Base-by-base conservation (phyloP, 495 filamentous ascomycete genomes). In the Talaromyces trachyspermus region DNA sequence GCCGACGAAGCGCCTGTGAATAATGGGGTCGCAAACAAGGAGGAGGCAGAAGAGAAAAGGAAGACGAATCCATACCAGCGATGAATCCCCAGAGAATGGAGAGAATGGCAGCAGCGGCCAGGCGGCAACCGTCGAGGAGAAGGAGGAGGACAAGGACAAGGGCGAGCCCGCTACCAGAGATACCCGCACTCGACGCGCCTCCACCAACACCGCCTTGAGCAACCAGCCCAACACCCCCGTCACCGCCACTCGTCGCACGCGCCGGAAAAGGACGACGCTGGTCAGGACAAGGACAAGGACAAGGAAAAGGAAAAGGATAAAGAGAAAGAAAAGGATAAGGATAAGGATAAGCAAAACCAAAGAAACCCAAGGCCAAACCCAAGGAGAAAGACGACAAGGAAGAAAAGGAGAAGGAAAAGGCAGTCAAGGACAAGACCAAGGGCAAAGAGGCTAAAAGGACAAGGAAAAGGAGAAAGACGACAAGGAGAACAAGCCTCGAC, bases 221-320 rank as follows among this genome's bases (percentile, higher is more conserved):
- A 37, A 25, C 30, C 44, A 46, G 32, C 44, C 44, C 26, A 49
- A 25, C 37, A 38, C 36, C 5, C 33, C 46, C 35, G 46, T 17
- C 27, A 19, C 48, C 6, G 22, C 25, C 7, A 49, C 48, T 43
- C 60, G 66, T 52, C 68, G 68, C 62, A 69, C 68, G 66, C 68
- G 68, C 65, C 66, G 68, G 36, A 72, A 70, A 70, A 69, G 62
- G 66, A 68, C 42, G 66, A 69, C 46, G 61, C 60, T 1, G 56
- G 61, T 18, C 51, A 56, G 6, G 63, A 67, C 33, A 59, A 62
- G 18, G 51, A 60, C 12, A 62, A 49, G 23, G 44, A 52, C 53
- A 63, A 23, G 54, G 47, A 45, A 60, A 67, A 18, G 45, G n/a
- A 18, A 55, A 15, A 66, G 59, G 46, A 60, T 60, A 30, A 64